These are phyloP conservation scores for Lycium ferocissimum DNA, from an alignment of 257 asterid genomes.

Conservation along the genomic window DNA sequence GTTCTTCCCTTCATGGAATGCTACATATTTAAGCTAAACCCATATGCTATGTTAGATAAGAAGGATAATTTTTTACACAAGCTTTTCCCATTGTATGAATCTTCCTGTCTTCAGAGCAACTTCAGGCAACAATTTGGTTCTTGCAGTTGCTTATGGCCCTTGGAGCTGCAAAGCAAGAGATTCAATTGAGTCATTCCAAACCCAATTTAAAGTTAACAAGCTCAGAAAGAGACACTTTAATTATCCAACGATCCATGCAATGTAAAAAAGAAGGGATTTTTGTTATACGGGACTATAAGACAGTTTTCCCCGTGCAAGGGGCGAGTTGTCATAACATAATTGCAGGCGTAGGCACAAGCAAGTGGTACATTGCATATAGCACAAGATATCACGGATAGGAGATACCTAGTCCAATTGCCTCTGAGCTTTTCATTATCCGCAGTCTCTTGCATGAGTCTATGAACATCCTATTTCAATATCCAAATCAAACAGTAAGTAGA, in stretches of 20 bases:
- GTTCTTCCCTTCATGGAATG: background rate
- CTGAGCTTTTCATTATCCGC: constrained; percentile 87
- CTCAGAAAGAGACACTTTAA: too few relatives aligned
- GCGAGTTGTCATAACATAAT: background rate
- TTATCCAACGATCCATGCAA: background rate
- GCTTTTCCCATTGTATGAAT: background rate
- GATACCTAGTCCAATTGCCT: constrained; percentile 81
- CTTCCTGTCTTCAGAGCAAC: background rate
- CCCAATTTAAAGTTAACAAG: too few relatives aligned
- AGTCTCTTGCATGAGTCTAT: constrained; percentile 75
- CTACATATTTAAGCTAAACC: background rate
- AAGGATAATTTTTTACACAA: background rate
- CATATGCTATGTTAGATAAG: background rate
- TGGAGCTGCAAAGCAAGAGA: constrained; percentile 64
- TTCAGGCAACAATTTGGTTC: background rate
- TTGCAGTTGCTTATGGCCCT: constrained; percentile 24
- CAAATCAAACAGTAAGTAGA: background rate
- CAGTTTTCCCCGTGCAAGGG: background rate
- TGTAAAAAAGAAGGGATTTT: too few relatives aligned
- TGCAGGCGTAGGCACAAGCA: background rate
- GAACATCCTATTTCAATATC: constrained; percentile 66
- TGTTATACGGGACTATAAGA: too few relatives aligned
- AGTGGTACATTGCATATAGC: background rate
- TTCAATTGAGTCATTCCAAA: background rate
- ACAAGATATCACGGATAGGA: background rate